Evolutionary conservation across 2,329 filamentous ascomycete species (phyloP).

Genomic region (Lasiodiplodia sp.): DNA sequence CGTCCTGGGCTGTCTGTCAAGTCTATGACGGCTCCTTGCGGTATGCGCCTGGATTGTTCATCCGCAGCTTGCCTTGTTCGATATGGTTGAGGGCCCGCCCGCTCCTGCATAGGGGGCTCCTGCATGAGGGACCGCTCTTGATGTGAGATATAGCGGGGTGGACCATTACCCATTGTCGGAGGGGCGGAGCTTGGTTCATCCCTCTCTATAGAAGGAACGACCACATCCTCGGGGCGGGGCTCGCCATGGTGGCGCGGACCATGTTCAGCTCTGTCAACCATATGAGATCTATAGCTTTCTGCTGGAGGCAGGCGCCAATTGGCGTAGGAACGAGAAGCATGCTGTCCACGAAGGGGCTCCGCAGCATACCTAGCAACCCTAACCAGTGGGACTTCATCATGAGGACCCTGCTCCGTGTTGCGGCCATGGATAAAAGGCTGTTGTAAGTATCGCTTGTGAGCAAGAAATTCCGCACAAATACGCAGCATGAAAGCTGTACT

Average conservation of each 20-base stretch:
- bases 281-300: not conserved
- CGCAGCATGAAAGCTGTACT: not conserved
- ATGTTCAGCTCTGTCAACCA: conserved; percentile 15
- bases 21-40: conserved; percentile 5
- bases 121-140: conserved; percentile 29
- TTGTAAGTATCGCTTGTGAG: conserved; percentile 8
- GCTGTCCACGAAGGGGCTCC: conserved; percentile 3
- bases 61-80: not conserved
- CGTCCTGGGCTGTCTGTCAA: conserved; percentile 10
- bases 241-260: conserved; percentile 6
- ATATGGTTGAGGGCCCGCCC: not conserved
- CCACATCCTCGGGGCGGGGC: conserved; percentile 11
- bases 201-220: conserved; percentile 16
- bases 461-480: not conserved
- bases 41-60: not conserved
- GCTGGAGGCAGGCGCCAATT: not conserved
- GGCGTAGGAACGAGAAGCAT: not conserved
- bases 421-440: not conserved
- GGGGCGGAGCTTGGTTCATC: conserved; percentile 11
- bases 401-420: not conserved
- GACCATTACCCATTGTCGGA: not conserved
- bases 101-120: not conserved
- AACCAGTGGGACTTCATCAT: not conserved
- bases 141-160: conserved; percentile 16
- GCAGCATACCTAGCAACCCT: conserved; percentile 10